phyloP scores from a whole-genome alignment of 2,329 filamentous ascomycete genomes.

The Ramularia endophylla region DNA sequence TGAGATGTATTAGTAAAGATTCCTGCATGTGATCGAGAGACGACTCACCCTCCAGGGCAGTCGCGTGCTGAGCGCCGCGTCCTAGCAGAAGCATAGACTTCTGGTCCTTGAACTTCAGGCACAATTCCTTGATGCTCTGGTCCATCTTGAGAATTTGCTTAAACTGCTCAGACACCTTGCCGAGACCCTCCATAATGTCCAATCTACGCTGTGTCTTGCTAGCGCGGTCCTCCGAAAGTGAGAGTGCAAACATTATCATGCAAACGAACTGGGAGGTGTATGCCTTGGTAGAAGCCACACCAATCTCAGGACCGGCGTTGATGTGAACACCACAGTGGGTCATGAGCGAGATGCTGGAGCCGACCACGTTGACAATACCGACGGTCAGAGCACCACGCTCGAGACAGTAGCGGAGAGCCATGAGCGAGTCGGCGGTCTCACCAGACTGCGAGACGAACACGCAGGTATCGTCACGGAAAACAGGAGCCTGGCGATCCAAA shows the following conservation, averaged over 20 bases:
- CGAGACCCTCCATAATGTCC: conserved; percentile 93
- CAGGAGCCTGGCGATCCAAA: conserved; percentile 89
- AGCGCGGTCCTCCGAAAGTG: conserved; percentile 90
- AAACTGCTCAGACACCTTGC: conserved; percentile 85
- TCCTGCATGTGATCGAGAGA: not conserved
- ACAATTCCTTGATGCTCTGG: conserved; percentile 89
- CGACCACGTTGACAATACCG: conserved; percentile 97
- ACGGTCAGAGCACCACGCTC: conserved; percentile 96
- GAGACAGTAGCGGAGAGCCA: conserved; percentile 96
- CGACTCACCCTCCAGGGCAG: conserved; percentile 73
- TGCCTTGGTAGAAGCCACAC: conserved; percentile 98
- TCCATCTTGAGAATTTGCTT: conserved; percentile 86
- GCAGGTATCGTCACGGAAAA: conserved; percentile 99
- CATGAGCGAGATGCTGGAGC: conserved; percentile 95
- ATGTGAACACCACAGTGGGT: conserved; percentile 99
- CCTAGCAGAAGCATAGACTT: conserved; percentile 92
- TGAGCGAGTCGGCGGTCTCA: conserved; percentile 94
- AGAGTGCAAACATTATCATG: conserved; percentile 99
- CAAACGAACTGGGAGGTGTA: conserved; percentile 99
- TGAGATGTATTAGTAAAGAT: conserved; percentile 27
- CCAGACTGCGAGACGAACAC: conserved; percentile 99
- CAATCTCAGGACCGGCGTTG: conserved; percentile 97
- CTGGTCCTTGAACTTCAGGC: conserved; percentile 92
- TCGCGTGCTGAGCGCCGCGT: conserved; percentile 93
- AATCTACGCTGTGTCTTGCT: conserved; percentile 88